Evolutionary conservation across 495 filamentous ascomycete genomes (phyloP).

Genomic region (Gamarada debralockiae): DNA sequence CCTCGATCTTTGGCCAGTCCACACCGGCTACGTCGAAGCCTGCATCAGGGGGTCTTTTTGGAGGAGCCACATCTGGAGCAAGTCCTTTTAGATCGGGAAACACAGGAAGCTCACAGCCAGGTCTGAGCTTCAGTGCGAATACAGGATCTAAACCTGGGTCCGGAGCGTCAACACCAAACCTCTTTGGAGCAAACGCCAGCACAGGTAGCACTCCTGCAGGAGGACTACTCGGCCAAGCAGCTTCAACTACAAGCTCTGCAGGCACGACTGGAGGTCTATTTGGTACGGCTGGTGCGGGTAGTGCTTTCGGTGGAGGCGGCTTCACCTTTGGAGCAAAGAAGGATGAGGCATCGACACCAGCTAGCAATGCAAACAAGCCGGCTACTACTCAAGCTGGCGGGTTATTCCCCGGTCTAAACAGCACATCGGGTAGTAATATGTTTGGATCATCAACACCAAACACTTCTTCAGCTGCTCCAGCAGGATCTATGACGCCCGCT

Average conservation of each 20-base stretch:
- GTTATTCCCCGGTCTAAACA: conserved; percentile 9
- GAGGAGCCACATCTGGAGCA: conserved; percentile 10
- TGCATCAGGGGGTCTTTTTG: conserved; percentile 30
- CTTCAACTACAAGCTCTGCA: background rate
- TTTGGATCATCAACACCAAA: conserved; percentile 1
- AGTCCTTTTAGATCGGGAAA: background rate
- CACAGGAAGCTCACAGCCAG: conserved; percentile 1
- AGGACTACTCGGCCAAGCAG: conserved; percentile 6
- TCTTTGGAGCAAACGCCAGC: conserved; percentile 17
- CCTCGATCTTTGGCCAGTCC: conserved; percentile 17
- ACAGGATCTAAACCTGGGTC: conserved; percentile 20
- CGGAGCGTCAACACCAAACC: conserved; percentile 14
- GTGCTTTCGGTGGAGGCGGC: background rate
- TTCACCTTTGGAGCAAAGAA: conserved; percentile 19
- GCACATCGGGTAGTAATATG: background rate
- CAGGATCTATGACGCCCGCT: conserved; percentile 23
- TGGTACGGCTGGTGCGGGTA: background rate
- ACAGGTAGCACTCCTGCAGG: conserved; percentile 15
- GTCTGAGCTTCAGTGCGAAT: conserved; percentile 23
- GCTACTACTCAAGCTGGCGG: background rate
- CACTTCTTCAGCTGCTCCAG: conserved; percentile 13
- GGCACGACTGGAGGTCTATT: conserved; percentile 7
- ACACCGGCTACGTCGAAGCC: conserved; percentile 11
- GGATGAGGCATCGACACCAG: conserved; percentile 4
- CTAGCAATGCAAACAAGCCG: conserved; percentile 5